These are phyloP conservation scores for Penicillium sp. DNA, from an alignment of 2,329 filamentous ascomycete species.

Conservation along the genomic window DNA sequence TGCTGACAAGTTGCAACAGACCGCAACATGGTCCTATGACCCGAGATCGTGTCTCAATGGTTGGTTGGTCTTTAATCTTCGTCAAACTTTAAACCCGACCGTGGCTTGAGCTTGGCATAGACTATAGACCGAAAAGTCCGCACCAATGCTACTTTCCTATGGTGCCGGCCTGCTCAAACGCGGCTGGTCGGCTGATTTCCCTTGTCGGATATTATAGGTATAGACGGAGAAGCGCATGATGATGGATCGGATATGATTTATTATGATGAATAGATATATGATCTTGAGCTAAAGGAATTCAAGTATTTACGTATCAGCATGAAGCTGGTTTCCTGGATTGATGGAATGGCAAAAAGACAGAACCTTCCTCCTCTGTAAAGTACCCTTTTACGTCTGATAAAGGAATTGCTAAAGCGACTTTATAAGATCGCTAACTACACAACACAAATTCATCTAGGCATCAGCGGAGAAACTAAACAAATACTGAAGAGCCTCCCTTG, in stretches of 20 bases:
- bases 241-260: background rate
- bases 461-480: no score
- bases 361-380: no score
- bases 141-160: background rate
- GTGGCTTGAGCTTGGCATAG: background rate
- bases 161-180: background rate
- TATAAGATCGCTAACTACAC: no score
- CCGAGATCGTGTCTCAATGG: background rate
- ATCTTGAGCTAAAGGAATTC: no score
- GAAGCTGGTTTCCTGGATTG: no score
- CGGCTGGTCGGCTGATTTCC: background rate
- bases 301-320: no score
- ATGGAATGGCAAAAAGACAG: no score
- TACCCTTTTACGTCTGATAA: no score
- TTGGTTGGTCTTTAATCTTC: background rate
- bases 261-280: background rate
- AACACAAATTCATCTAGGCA: no score
- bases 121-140: background rate
- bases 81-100: slow-evolving; percentile 1
- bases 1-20: background rate
- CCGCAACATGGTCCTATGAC: background rate
- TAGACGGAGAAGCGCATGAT: background rate
- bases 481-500: no score
- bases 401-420: no score
- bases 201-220: background rate